Conservation (phyloP, 345 rosid genomes). For the Nephelium lappaceum region DNA sequence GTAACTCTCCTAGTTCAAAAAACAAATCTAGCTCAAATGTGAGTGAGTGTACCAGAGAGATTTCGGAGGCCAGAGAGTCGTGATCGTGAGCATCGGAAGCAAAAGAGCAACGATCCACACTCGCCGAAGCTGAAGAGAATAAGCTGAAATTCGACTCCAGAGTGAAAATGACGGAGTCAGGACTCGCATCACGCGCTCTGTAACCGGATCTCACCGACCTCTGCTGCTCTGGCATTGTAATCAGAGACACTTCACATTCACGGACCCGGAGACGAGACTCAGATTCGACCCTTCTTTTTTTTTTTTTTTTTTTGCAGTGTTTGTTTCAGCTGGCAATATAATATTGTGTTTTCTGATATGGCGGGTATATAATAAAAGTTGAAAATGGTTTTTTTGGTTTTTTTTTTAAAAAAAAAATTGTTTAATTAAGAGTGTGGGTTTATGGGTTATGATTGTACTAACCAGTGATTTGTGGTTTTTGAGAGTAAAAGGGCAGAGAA, state of each 20-base stretch:
- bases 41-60: conserved; percentile 52
- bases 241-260: conserved; percentile 18
- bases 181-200: conserved; percentile 69
- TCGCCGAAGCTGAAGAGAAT: conserved; percentile 88
- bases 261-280: neutral
- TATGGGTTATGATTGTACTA: neutral
- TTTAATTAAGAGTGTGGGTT: neutral
- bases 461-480: neutral
- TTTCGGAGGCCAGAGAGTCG: conserved; percentile 68
- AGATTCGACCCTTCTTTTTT: neutral
- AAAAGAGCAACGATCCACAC: conserved; percentile 90
- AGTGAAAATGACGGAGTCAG: conserved; percentile 84
- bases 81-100: conserved; percentile 78
- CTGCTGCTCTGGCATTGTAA: conserved; percentile 51
- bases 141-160: conserved; percentile 80
- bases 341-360: neutral
- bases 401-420: neutral
- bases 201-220: conserved; percentile 40
- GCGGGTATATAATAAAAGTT: neutral
- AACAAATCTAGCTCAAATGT: neutral
- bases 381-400: neutral
- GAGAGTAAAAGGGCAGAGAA: neutral
- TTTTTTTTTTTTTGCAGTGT: too few species aligned
- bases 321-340: neutral
- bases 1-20: neutral